A percentile compares a stretch with the other conserved stretches of the same genome.
phyloP scores from a whole-genome alignment of 2,329 filamentous ascomycete genomes.

The Fusarium buharicum region DNA sequence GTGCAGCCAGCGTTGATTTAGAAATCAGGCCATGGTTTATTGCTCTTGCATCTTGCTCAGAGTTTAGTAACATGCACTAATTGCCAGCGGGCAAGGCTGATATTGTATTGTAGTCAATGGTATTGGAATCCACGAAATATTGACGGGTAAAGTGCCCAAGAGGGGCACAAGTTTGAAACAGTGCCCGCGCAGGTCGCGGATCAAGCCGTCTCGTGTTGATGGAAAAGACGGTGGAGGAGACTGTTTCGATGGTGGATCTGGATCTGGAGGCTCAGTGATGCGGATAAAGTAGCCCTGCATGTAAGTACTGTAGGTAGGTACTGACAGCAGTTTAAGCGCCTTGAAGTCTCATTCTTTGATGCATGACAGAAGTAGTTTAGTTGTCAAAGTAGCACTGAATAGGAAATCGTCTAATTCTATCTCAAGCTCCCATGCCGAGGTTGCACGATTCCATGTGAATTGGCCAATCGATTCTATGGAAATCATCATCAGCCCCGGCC shows the following conservation, averaged over 20 bases:
- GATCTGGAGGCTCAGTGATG: slow-evolving; percentile 5
- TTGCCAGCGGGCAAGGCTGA: too few species aligned
- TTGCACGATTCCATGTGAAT: slow-evolving; percentile 29
- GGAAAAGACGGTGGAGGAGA: slow-evolving; percentile 39
- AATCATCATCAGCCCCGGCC: slow-evolving; percentile 39
- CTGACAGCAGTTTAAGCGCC: background rate
- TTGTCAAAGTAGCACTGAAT: background rate
- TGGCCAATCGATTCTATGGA: slow-evolving; percentile 32
- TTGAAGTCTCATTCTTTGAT: background rate
- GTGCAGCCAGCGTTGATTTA: slow-evolving; percentile 19
- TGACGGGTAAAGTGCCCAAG: background rate
- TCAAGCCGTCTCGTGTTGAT: slow-evolving; percentile 17
- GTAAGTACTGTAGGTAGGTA: background rate
- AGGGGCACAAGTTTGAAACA: slow-evolving; percentile 21
- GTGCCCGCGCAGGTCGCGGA: background rate
- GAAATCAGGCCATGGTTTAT: slow-evolving; percentile 10
- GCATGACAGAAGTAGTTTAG: background rate
- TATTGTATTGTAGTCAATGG: too few species aligned
- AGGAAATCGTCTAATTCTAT: slow-evolving; percentile 9
- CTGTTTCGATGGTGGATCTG: slow-evolving; percentile 22
- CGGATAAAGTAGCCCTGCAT: slow-evolving; percentile 8
- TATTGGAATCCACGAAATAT: too few species aligned
- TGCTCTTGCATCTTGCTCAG: too few species aligned
- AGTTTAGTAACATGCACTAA: background rate
- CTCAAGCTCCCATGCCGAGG: slow-evolving; percentile 29